Conservation (phyloP, 805 yeast species). For the Vanderwaltozyma yarrowii region DNA sequence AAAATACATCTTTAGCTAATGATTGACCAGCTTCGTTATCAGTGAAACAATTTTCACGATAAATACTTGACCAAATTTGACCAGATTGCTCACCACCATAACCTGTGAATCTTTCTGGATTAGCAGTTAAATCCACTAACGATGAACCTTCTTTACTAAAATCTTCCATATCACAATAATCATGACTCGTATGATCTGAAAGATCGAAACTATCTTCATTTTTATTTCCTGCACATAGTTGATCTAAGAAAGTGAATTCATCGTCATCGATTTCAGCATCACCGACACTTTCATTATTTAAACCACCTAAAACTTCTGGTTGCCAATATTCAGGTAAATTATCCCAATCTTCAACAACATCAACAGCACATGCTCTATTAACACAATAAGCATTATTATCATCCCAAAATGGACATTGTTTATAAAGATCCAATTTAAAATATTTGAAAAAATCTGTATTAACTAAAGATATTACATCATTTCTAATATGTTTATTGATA, state of each 20-base stretch:
- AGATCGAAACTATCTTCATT: slow-evolving; percentile 5
- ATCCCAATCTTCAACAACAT: slow-evolving; percentile 64
- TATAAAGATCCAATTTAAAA: slow-evolving; percentile 75
- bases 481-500: slow-evolving; percentile 43
- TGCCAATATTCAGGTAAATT: slow-evolving; percentile 64
- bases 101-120: slow-evolving; percentile 95
- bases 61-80: slow-evolving; percentile 88
- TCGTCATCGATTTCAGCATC: slow-evolving; percentile 23
- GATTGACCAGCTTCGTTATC: slow-evolving; percentile 45
- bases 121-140: slow-evolving; percentile 73
- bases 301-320: slow-evolving; percentile 49
- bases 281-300: slow-evolving; percentile 23
- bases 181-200: slow-evolving; percentile 32
- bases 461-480: slow-evolving; percentile 47
- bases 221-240: slow-evolving; percentile 26
- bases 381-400: slow-evolving; percentile 73
- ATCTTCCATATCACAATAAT: slow-evolving; percentile 60
- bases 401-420: slow-evolving; percentile 78
- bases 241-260: slow-evolving; percentile 30
- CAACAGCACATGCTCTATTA: slow-evolving; percentile 83
- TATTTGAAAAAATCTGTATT: slow-evolving; percentile 76
- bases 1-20: slow-evolving; percentile 80
- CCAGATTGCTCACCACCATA: slow-evolving; percentile 88
- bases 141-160: slow-evolving; percentile 59
- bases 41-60: slow-evolving; percentile 77